Base-by-base conservation (phyloP, 257 asterid species). In the Ilex aquifolium region DNA sequence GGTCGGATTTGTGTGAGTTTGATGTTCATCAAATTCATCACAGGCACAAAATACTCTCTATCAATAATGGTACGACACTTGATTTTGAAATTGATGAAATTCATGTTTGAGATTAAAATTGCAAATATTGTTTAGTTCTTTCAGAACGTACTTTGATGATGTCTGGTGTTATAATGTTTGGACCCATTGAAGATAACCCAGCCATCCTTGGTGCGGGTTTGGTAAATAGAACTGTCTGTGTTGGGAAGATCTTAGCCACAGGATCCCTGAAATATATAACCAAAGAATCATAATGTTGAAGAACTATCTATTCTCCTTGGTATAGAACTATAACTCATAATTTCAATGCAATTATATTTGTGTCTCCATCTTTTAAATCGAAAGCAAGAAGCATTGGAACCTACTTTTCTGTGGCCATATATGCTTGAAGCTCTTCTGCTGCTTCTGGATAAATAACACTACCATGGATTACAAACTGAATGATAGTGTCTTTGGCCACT, bases 91-190 rank as follows among this genome's bases (percentile, higher is more conserved):
- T 6, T 36, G 40, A 36, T 36, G 40, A 36, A 36, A 36, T 36
- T 3, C 40, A 36, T 36, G 40, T 7, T 36, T 36, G 40, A 36
- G 7, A 36, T 36, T 36, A 36, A 36, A 36, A 3, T 36, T 36
- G 42, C 42, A 36, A 36, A 1, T 36, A 36, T 36, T 36, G 8
- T 21, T 36, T 0, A 36, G 42, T 8, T 4, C 8, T 36, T 36
- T 4, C 8, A 14, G 6, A 31, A 36, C 68, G 4, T 69, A 80
- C 87, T 71, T 83, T 78, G 56, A 85, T 82, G 56, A 85, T 72
- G 64, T 82, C 88, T 31, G 92, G 86, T 44, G 73, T 80, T 67
- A 79, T 70, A 66, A 67, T n/a, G 60, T 79, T 82, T 62, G 92
- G 92, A 31, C 88, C 88, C 73, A 64, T 72, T n/a, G 92, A 82